These are phyloP conservation scores for Helminthosporium solani DNA, from an alignment of 2,329 filamentous ascomycete genomes.

Conservation along the genomic window DNA sequence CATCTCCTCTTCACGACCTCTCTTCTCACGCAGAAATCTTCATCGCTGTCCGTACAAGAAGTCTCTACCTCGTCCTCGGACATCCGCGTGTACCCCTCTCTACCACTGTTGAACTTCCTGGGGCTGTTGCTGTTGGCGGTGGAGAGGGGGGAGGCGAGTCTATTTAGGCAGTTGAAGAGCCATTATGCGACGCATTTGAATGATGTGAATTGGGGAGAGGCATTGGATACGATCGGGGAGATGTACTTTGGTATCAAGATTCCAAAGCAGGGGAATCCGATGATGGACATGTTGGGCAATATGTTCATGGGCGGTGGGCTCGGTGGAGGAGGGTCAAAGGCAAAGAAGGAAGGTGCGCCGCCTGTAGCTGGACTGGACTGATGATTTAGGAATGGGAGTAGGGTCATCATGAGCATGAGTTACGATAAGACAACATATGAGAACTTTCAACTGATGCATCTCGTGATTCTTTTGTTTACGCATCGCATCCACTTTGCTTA, in stretches of 20 bases:
- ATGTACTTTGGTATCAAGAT: constrained; percentile 95
- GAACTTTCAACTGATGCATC: background rate
- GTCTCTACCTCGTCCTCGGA: constrained; percentile 75
- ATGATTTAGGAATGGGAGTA: constrained; percentile 3
- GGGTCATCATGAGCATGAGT: background rate
- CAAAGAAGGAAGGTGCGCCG: constrained; percentile 49
- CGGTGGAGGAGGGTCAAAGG: constrained; percentile 52
- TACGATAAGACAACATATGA: constrained; percentile 9
- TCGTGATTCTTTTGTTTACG: constrained; percentile 22
- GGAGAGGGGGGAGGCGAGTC: constrained; percentile 73
- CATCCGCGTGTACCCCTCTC: constrained; percentile 78
- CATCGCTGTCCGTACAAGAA: constrained; percentile 72
- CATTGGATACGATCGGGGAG: constrained; percentile 84
- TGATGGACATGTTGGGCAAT: constrained; percentile 98
- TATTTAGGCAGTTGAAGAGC: constrained; percentile 77
- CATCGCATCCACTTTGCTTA: too few relatives aligned
- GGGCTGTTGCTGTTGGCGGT: constrained; percentile 79
- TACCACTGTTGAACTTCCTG: constrained; percentile 95
- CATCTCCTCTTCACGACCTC: constrained; percentile 73
- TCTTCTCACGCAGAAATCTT: constrained; percentile 56
- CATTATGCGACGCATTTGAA: constrained; percentile 80
- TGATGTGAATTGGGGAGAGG: constrained; percentile 76
- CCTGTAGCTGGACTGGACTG: constrained; percentile 41
- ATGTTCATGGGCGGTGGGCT: constrained; percentile 78
- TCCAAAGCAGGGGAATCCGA: constrained; percentile 83